Base-by-base conservation (phyloP, 306 rosid genomes). In the Prunus davidiana region DNA sequence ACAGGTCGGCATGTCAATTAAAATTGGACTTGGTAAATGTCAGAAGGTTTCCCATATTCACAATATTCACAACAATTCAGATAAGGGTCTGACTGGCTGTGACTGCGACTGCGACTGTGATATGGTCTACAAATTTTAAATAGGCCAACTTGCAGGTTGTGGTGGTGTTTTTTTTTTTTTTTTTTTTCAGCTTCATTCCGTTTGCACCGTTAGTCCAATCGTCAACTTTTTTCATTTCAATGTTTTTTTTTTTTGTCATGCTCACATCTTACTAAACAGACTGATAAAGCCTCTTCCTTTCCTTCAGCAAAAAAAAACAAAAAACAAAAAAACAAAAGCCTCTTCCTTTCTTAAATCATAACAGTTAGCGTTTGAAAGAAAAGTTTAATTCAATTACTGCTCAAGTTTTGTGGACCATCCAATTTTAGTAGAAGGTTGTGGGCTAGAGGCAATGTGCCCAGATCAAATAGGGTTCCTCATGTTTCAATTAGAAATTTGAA, bases 121-220 rank as follows among this genome's bases (percentile, higher is more conserved):
- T 5, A 51, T 16, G 2, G 19, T 19, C 19, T 19, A 38, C 43
- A 38, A 38, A 38, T 38, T 38, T 38, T 38, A 38, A 38, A 38
- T 38, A 38, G 43, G 43, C 9, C 8, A 6, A 1, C 9, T 38
- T 38, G 9, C 9, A 34, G 8, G 8, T 38, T 6, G 6, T 6
- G 0, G 6, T 6, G 0, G 3, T 46, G n/a, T 30, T 0, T 30
- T 3, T 3, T 1, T 6, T 38, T 1, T 1, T 38, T 0, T 1
- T 0, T 38, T 1, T 34, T 1, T 38, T 6, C 9, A 38, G 9
- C 9, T 38, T 38, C 43, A 38, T 38, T 38, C 43, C 43, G 9
- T 38, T 7, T 38, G 9, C 2, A 38, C 9, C 43, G 9, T 38
- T 38, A 38, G 43, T 38, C 43, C 43, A 38, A 38, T 6, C 43